Conservation (phyloP, 306 rosid genomes). For the Cajanus cajan region DNA sequence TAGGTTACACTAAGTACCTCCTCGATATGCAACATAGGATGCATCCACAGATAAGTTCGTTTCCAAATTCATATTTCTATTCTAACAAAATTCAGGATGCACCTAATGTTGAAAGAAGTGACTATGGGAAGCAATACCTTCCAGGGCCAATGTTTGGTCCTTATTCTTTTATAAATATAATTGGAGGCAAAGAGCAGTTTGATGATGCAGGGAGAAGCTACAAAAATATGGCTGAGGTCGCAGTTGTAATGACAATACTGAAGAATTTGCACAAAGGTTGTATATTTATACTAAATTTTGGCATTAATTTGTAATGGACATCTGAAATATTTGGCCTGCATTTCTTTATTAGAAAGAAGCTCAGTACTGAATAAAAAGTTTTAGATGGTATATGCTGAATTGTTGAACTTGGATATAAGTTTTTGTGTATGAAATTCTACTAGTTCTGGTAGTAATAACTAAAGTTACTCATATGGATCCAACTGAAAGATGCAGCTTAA, state of each 20-base stretch:
- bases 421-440: neutral
- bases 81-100: conserved; percentile 45
- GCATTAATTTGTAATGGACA: neutral
- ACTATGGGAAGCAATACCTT: conserved; percentile 45
- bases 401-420: neutral
- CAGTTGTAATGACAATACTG: conserved; percentile 45
- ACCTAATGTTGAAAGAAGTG: conserved; percentile 38
- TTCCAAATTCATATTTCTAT: conserved; percentile 63
- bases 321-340: neutral
- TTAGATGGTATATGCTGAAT: neutral
- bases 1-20: conserved; percentile 44
- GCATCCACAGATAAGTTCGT: conserved; percentile 68
- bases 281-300: neutral
- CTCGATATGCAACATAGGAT: conserved; percentile 64
- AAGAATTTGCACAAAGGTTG: conserved; percentile 51
- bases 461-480: neutral
- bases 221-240: conserved; percentile 66
- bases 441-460: neutral
- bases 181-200: conserved; percentile 60
- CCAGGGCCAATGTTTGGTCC: conserved; percentile 57
- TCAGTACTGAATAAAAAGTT: neutral
- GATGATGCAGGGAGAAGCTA: conserved; percentile 59
- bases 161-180: conserved; percentile 61
- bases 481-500: neutral
- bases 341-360: neutral